Evolutionary conservation across 768 basidiomycete genomes (phyloP).

Genomic region (Leccinum longicurvipes): DNA sequence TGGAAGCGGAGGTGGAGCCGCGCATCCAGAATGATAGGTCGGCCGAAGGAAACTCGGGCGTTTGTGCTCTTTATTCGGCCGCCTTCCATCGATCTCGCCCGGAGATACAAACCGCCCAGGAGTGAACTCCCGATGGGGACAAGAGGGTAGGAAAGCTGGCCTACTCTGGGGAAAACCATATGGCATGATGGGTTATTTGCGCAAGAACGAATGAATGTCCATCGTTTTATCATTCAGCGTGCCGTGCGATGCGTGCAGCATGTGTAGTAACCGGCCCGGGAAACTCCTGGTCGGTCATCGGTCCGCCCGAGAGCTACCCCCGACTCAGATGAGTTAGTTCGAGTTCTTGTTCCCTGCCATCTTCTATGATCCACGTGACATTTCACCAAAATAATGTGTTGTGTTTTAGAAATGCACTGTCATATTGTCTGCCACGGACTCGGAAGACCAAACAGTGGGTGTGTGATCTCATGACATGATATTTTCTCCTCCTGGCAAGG

Average conservation of each 20-base stretch:
- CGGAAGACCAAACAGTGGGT: not conserved
- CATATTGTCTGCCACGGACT: not conserved
- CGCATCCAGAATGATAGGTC: not conserved
- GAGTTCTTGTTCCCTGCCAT: not conserved
- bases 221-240: not conserved
- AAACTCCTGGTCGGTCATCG: not conserved
- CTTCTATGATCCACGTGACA: not conserved
- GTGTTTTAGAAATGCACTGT: not conserved
- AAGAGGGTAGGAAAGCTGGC: not conserved
- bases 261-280: not conserved
- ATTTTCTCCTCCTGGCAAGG: not conserved
- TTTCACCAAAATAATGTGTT: not conserved
- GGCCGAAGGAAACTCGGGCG: not conserved
- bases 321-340: not conserved
- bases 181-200: not conserved
- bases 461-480: not conserved
- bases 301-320: not conserved
- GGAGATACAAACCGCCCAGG: not conserved
- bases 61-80: not conserved
- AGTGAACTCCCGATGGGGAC: not conserved
- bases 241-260: not conserved
- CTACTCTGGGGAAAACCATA: not conserved
- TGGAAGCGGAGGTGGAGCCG: not conserved
- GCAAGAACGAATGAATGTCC: not conserved
- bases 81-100: not conserved